phyloP scores from a whole-genome alignment of 345 rosid species.

The Salix dunnii region DNA sequence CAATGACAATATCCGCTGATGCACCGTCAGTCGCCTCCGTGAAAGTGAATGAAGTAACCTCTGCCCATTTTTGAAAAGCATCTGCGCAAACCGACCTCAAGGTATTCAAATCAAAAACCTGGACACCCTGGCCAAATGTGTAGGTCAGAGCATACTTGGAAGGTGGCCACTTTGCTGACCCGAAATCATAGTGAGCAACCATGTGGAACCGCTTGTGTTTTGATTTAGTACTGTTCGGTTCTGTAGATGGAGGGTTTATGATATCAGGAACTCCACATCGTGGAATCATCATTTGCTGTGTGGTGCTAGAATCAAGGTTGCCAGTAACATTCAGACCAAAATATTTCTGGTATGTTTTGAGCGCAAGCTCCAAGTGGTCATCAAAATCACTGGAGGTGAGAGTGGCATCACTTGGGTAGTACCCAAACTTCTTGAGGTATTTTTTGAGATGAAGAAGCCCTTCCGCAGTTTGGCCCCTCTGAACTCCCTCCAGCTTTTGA shows the following conservation, averaged over 20 bases:
- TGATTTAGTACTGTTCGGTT: neutral
- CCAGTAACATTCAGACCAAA: neutral
- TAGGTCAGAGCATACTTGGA: slow-evolving; percentile 11
- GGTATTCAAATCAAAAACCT: neutral
- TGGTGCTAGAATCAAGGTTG: neutral
- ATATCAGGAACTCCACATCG: neutral
- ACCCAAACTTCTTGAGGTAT: slow-evolving; percentile 11
- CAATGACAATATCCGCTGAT: slow-evolving; percentile 6
- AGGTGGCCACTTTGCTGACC: slow-evolving; percentile 2
- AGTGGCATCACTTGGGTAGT: neutral
- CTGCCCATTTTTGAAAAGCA: slow-evolving; percentile 7
- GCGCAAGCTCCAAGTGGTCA: neutral
- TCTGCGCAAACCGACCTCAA: neutral
- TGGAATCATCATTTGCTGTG: neutral
- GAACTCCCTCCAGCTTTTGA: slow-evolving; percentile 4
- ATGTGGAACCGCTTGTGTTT: neutral
- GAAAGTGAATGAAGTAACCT: slow-evolving; percentile 5
- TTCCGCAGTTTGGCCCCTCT: slow-evolving; percentile 1
- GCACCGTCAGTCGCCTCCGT: neutral
- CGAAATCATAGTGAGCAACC: neutral
- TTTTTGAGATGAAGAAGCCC: slow-evolving; percentile 12
- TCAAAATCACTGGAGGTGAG: neutral
- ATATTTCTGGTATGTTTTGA: neutral
- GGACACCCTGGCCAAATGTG: neutral
- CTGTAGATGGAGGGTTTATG: no score